Evolutionary conservation across 2,329 filamentous ascomycete genomes (phyloP).

Genomic region (Aspergillus pseudoterreus): DNA sequence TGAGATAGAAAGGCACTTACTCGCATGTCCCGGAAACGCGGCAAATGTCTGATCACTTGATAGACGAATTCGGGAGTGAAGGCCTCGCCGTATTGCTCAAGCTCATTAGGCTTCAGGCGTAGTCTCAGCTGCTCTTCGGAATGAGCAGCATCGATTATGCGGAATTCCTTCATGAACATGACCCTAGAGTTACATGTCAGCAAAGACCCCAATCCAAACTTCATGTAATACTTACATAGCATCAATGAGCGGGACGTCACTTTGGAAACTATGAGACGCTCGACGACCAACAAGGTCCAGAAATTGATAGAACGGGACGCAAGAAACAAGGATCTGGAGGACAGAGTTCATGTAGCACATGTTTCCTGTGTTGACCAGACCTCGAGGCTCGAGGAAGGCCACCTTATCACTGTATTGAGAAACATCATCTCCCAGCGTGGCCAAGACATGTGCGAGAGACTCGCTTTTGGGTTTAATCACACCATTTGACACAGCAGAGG

Average conservation of each 20-base stretch:
- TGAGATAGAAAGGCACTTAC: conserved; percentile 48
- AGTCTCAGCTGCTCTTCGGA: conserved; percentile 70
- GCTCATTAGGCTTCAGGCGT: conserved; percentile 73
- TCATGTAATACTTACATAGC: conserved; percentile 66
- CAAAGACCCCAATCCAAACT: neutral
- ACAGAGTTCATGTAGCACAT: conserved; percentile 99
- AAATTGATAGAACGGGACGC: conserved; percentile 90
- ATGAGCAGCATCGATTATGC: conserved; percentile 73
- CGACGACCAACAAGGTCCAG: conserved; percentile 80
- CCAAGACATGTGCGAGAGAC: conserved; percentile 73
- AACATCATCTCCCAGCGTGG: conserved; percentile 64
- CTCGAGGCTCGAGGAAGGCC: conserved; percentile 84
- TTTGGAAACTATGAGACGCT: conserved; percentile 88
- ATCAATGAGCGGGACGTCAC: conserved; percentile 87
- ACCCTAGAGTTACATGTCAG: conserved; percentile 56
- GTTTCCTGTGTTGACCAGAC: conserved; percentile 93
- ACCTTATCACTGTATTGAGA: conserved; percentile 59
- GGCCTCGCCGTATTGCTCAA: conserved; percentile 85
- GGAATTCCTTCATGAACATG: conserved; percentile 92
- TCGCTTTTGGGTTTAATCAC: conserved; percentile 49
- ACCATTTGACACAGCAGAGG: conserved; percentile 34
- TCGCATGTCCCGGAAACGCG: conserved; percentile 88
- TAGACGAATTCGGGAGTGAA: conserved; percentile 96
- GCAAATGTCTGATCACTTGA: conserved; percentile 79
- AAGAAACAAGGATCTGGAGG: conserved; percentile 92